Percentiles rank a stretch among this genome's conserved stretches.
Evolutionary conservation across 306 rosid species (phyloP).

Genomic region (Alnus rubra): DNA sequence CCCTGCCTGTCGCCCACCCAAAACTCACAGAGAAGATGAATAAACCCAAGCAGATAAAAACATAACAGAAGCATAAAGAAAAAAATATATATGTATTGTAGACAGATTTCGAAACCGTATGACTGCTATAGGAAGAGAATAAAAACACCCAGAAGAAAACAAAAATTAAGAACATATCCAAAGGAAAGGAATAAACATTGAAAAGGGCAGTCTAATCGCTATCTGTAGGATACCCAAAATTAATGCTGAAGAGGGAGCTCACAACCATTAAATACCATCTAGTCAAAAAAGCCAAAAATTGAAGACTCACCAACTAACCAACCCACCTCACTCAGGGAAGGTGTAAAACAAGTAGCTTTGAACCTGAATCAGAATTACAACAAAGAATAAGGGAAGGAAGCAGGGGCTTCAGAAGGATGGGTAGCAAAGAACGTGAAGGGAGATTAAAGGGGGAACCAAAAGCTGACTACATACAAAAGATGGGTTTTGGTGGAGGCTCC

Average conservation of each 20-base stretch:
- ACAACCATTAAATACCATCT: constrained; percentile 30
- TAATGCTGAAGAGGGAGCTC: constrained; percentile 27
- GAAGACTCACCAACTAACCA: constrained; percentile 39
- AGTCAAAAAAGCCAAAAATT: constrained; percentile 22
- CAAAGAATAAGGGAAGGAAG: neutral
- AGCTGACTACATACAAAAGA: constrained; percentile 20
- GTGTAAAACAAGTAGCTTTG: constrained; percentile 8
- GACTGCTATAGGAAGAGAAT: constrained; percentile 37
- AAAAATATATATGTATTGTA: constrained; percentile 26
- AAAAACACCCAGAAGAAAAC: constrained; percentile 60
- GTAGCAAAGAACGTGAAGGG: constrained; percentile 18
- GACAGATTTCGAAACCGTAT: constrained; percentile 38
- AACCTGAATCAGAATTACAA: constrained; percentile 5
- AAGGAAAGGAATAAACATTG: constrained; percentile 76
- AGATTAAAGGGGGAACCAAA: constrained; percentile 17
- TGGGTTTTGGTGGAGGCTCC: constrained; percentile 29
- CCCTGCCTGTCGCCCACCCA: constrained; percentile 48
- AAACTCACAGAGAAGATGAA: constrained; percentile 41
- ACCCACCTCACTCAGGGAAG: constrained; percentile 8
- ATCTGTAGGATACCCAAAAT: constrained; percentile 40
- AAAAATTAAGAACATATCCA: constrained; percentile 69
- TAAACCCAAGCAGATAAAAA: constrained; percentile 51
- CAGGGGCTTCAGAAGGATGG: neutral
- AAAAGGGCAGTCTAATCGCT: constrained; percentile 67
- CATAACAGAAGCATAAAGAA: constrained; percentile 23